These are phyloP conservation scores for Malassezia sympodialis DNA, from an alignment of 1,284 basidiomycete genomes.

Conservation along the genomic window DNA sequence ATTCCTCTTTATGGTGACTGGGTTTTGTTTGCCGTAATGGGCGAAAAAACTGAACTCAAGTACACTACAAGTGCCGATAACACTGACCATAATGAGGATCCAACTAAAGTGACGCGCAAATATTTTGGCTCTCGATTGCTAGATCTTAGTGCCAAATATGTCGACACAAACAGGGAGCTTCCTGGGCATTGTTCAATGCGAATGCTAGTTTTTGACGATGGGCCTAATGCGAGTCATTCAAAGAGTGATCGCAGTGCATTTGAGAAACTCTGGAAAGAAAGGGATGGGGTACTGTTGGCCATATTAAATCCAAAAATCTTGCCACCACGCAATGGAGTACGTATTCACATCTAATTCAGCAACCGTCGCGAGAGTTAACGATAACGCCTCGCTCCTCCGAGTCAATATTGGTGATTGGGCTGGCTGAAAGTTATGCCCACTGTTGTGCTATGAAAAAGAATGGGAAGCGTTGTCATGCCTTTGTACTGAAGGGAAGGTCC, in stretches of 20 bases:
- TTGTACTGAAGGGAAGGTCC: slow-evolving; percentile 17
- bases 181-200: slow-evolving; percentile 66
- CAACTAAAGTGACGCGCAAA: slow-evolving; percentile 56
- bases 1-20: slow-evolving; percentile 83
- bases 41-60: slow-evolving; percentile 66
- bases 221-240: background rate
- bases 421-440: slow-evolving; percentile 71
- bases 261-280: slow-evolving; percentile 70
- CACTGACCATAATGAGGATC: background rate
- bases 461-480: slow-evolving; percentile 68
- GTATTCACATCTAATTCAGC: background rate
- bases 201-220: slow-evolving; percentile 67
- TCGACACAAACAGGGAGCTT: slow-evolving; percentile 1
- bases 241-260: slow-evolving; percentile 57
- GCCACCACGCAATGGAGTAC: background rate
- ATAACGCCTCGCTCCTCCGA: slow-evolving; percentile 71
- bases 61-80: slow-evolving; percentile 50
- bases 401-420: slow-evolving; percentile 72
- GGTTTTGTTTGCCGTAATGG: slow-evolving; percentile 78
- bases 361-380: slow-evolving; percentile 62
- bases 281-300: slow-evolving; percentile 77
- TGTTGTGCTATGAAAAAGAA: slow-evolving; percentile 64
- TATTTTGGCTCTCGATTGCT: slow-evolving; percentile 78
- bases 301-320: slow-evolving; percentile 78
- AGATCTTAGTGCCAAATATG: slow-evolving; percentile 53